Percentiles rank a stretch among this genome's conserved stretches.
Conservation (phyloP, 129 eudicot genomes). For the Artemisia tridentata region DNA sequence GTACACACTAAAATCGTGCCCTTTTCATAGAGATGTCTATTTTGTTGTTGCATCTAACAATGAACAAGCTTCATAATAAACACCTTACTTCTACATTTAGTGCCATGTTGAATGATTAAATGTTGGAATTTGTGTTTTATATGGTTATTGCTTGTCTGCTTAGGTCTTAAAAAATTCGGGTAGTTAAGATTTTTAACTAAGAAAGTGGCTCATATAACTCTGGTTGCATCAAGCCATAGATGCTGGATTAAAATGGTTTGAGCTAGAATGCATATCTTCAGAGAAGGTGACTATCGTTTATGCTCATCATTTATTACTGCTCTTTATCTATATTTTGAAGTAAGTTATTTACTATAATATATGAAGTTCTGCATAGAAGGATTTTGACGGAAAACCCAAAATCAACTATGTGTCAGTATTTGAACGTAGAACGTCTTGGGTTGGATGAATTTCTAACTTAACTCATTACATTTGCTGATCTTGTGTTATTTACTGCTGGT, state of each 20-base stretch:
- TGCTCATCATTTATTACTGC: conserved; percentile 4
- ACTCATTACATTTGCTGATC: no score
- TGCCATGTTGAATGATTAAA: neutral
- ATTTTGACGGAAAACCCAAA: conserved; percentile 87
- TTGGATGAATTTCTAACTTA: no score
- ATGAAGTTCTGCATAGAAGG: conserved; percentile 46
- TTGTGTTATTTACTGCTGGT: no score
- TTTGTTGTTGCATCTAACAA: neutral
- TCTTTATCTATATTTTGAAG: conserved; percentile 4
- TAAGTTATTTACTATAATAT: conserved; percentile 12
- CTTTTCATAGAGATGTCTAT: neutral
- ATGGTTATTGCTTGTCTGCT: neutral
- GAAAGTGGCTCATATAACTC: conserved; percentile 5
- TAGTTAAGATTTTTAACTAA: conserved; percentile 13
- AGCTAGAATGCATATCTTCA: no score
- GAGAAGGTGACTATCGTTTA: conserved; percentile 57
- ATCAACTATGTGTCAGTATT: no score
- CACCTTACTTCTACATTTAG: neutral
- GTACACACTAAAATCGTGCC: neutral
- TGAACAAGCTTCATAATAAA: neutral
- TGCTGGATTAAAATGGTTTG: no score
- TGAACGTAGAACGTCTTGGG: no score
- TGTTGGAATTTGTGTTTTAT: neutral
- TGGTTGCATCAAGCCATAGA: conserved; percentile 26
- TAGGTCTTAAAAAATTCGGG: neutral